Percentiles rank a stretch among this genome's conserved stretches.
These are phyloP conservation scores for Astrephomene gubernaculifera DNA, from an alignment of 139 green algal genomes.

Conservation along the genomic window DNA sequence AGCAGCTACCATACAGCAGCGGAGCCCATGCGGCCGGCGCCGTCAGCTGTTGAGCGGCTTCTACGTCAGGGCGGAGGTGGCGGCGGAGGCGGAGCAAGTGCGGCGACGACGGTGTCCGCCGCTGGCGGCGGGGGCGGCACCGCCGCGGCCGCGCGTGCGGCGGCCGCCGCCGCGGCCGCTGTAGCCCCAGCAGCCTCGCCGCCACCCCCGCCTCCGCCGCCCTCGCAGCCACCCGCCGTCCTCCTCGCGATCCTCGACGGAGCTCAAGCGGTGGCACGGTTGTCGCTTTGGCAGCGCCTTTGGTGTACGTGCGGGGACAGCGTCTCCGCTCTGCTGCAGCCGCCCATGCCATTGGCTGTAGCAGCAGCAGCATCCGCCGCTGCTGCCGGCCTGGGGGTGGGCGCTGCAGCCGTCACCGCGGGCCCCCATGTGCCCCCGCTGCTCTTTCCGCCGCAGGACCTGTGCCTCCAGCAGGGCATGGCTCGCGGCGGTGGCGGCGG, in stretches of 20 bases:
- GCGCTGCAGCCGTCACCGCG: background rate
- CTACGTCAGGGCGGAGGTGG: background rate
- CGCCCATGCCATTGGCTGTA: background rate
- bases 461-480: background rate
- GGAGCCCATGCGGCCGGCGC: too few species aligned
- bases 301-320: conserved; percentile 15
- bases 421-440: background rate
- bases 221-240: background rate
- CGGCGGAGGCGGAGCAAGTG: background rate
- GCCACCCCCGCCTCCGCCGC: background rate
- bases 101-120: too few species aligned
- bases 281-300: conserved; percentile 34
- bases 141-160: background rate
- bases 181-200: background rate
- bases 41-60: too few species aligned
- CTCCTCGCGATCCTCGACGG: background rate
- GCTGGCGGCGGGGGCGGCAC: background rate
- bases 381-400: background rate
- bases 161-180: background rate
- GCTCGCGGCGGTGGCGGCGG: background rate
- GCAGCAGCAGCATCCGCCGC: background rate
- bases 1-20: background rate
- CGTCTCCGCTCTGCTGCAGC: background rate
- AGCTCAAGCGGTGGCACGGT: background rate
- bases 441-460: background rate